Percentiles rank a stretch among this genome's conserved stretches.
phyloP scores from a whole-genome alignment of 192 early-diverging fungal genomes.

The Thamnidium elegans region DNA sequence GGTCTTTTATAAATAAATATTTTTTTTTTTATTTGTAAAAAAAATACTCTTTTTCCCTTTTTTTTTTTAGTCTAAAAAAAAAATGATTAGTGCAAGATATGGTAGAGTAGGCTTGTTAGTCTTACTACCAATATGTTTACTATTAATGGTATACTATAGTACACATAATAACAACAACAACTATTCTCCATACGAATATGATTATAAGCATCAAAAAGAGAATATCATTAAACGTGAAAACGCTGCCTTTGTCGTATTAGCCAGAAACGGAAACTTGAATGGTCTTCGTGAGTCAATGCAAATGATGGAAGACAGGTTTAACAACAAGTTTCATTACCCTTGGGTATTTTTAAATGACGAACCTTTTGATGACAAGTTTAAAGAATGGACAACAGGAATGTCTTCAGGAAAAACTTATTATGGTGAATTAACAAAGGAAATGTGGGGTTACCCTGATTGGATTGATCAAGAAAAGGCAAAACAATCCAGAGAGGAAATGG shows the following conservation, averaged over 20 bases:
- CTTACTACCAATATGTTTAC: conserved; percentile 5
- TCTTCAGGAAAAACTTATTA: conserved; percentile 57
- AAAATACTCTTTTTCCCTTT: too few relatives aligned
- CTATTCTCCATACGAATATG: not conserved
- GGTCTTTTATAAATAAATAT: not conserved
- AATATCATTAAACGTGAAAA: conserved; percentile 29
- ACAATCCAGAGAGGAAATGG: conserved; percentile 52
- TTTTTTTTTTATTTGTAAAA: not conserved
- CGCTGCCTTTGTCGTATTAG: conserved; percentile 74
- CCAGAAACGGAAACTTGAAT: conserved; percentile 65
- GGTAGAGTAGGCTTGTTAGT: conserved; percentile 11
- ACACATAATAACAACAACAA: not conserved
- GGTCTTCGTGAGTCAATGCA: conserved; percentile 54
- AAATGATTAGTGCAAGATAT: conserved; percentile 18
- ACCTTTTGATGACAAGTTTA: conserved; percentile 70
- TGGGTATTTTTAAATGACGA: conserved; percentile 87
- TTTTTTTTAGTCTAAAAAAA: not conserved
- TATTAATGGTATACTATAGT: conserved; percentile 2
- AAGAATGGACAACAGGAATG: conserved; percentile 45
- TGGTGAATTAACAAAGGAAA: conserved; percentile 46
- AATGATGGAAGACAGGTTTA: conserved; percentile 80
- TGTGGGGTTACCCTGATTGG: conserved; percentile 76
- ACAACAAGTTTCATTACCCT: conserved; percentile 74
- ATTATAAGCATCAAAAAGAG: not conserved
- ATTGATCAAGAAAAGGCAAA: conserved; percentile 64